Percentiles rank a stretch among this genome's conserved stretches.
Conservation (phyloP, 2,329 filamentous ascomycete genomes). For the Aspergillus vadensis region DNA sequence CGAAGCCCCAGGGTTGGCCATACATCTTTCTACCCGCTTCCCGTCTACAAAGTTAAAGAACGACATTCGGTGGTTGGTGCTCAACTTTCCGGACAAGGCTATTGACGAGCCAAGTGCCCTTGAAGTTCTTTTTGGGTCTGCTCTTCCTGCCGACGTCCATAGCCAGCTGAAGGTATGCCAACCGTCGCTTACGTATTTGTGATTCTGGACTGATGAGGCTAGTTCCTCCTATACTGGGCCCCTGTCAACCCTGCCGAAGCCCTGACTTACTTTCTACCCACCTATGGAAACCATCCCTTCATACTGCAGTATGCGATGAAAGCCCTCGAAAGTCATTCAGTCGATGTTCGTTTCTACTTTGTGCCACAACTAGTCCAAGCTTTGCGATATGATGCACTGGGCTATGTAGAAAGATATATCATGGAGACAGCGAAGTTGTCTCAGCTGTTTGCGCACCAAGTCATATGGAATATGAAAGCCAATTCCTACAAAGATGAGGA, state of each 20-base stretch:
- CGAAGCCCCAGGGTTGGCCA: constrained; percentile 81
- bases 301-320: constrained; percentile 96
- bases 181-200: not conserved
- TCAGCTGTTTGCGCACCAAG: constrained; percentile 98
- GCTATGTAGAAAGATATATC: constrained; percentile 95
- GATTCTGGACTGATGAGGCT: constrained; percentile 14
- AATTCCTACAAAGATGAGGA: constrained; percentile 98
- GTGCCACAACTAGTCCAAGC: constrained; percentile 97
- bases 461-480: constrained; percentile 99
- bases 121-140: constrained; percentile 74
- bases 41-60: constrained; percentile 70
- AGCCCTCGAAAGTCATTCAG: constrained; percentile 86
- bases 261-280: constrained; percentile 87
- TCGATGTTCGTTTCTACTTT: constrained; percentile 99
- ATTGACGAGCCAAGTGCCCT: constrained; percentile 80
- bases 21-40: constrained; percentile 80
- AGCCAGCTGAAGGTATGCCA: constrained; percentile 75
- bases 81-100: constrained; percentile 82
- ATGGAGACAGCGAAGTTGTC: constrained; percentile 96
- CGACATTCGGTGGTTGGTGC: constrained; percentile 76
- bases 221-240: constrained; percentile 92
- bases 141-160: constrained; percentile 75
- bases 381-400: constrained; percentile 85
- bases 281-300: constrained; percentile 87
- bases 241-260: constrained; percentile 91